Evolutionary conservation across 371 early-diverging fungal genomes (phyloP).

Genomic region (Nematocida ausubeli): DNA sequence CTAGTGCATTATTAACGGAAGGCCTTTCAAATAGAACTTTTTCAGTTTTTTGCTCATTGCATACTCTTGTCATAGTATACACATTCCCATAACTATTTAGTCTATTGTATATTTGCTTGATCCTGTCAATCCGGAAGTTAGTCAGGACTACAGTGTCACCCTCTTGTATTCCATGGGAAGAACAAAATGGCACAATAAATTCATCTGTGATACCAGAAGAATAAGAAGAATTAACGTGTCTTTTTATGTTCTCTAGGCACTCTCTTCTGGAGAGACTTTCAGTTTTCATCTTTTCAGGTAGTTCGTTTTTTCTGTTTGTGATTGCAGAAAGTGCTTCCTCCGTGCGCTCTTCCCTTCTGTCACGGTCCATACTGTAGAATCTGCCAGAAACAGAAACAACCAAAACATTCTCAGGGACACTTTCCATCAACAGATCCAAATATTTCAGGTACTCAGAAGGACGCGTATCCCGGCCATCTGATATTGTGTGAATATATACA

Average conservation of each 20-base stretch:
- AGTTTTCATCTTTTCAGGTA: constrained; percentile 73
- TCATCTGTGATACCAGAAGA: constrained; percentile 58
- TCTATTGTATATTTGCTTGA: constrained; percentile 78
- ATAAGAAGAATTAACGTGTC: constrained; percentile 29
- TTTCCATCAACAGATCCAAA: background rate
- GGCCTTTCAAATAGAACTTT: constrained; percentile 77
- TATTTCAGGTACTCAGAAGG: constrained; percentile 73
- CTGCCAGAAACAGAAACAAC: constrained; percentile 87
- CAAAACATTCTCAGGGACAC: constrained; percentile 71
- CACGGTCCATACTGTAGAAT: constrained; percentile 99
- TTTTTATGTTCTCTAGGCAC: constrained; percentile 3
- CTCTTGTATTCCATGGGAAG: constrained; percentile 70
- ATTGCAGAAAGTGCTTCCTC: constrained; percentile 72
- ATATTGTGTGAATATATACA: constrained; percentile 87
- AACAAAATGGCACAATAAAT: constrained; percentile 59
- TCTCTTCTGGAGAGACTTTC: constrained; percentile 61
- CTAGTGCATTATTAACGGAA: constrained; percentile 87
- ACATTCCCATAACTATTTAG: constrained; percentile 70
- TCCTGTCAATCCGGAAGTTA: constrained; percentile 93
- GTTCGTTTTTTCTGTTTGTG: constrained; percentile 71
- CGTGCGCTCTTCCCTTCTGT: constrained; percentile 94
- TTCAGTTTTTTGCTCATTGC: constrained; percentile 85
- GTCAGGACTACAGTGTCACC: constrained; percentile 80
- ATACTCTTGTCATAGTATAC: constrained; percentile 88
- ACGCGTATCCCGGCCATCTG: constrained; percentile 95